Percentiles rank a stretch among this genome's conserved stretches.
Evolutionary conservation across 2,329 filamentous ascomycete genomes (phyloP).

Genomic region (Laburnicola sp.): DNA sequence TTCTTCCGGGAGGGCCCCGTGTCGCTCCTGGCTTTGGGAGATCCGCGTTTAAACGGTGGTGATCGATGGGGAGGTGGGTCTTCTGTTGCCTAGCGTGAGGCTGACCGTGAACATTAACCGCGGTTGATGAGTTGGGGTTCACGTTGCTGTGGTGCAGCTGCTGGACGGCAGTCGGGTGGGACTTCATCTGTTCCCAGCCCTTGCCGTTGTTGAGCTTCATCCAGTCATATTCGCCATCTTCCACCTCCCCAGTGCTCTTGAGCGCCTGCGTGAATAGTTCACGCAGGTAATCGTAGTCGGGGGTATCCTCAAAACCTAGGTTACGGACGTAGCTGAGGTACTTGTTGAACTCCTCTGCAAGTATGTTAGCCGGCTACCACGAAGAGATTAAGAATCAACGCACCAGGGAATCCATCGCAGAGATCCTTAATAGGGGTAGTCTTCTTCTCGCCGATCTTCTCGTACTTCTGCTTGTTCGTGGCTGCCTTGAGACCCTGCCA

Average conservation of each 20-base stretch:
- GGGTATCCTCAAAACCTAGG: conserved; percentile 96
- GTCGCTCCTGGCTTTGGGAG: conserved; percentile 65
- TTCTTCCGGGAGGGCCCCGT: conserved; percentile 52
- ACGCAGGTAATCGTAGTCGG: conserved; percentile 96
- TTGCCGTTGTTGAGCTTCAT: conserved; percentile 96
- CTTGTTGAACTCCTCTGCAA: conserved; percentile 87
- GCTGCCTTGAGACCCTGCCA: conserved; percentile 71
- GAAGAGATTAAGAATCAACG: conserved; percentile 19
- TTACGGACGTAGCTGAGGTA: conserved; percentile 97
- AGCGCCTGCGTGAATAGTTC: conserved; percentile 95
- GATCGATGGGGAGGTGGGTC: conserved; percentile 51
- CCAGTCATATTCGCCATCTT: conserved; percentile 99
- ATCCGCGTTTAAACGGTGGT: conserved; percentile 52
- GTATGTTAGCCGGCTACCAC: conserved; percentile 32
- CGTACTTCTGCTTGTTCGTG: conserved; percentile 94
- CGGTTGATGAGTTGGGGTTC: conserved; percentile 78
- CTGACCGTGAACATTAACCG: conserved; percentile 76
- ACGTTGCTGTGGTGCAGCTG: conserved; percentile 74
- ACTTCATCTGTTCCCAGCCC: conserved; percentile 82
- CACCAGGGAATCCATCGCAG: conserved; percentile 87
- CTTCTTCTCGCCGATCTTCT: conserved; percentile 99
- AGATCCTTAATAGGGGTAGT: conserved; percentile 96
- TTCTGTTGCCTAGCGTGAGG: conserved; percentile 61
- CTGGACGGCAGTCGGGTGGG: conserved; percentile 70
- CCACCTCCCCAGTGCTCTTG: conserved; percentile 90